A percentile compares a stretch with the other conserved stretches of the same genome.
Conservation (phyloP, 805 yeast genomes). For the Kodamaea restingae region DNA sequence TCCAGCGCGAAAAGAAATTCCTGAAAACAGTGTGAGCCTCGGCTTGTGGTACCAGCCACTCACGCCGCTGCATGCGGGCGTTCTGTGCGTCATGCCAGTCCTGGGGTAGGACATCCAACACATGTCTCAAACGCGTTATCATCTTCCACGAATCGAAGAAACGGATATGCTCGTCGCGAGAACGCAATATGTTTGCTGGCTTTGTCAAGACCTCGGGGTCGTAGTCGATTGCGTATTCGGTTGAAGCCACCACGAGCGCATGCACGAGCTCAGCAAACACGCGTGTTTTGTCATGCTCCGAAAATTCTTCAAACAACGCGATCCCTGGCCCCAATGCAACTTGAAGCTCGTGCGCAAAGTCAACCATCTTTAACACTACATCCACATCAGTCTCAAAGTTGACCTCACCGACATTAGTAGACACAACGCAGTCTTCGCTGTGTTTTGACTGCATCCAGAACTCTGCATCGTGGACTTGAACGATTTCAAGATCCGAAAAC, state of each 20-base stretch:
- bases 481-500: too few relatives aligned
- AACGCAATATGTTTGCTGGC: slow-evolving; percentile 76
- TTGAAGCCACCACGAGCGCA: slow-evolving; percentile 36
- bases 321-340: slow-evolving; percentile 15
- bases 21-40: slow-evolving; percentile 53
- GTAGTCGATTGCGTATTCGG: slow-evolving; percentile 50
- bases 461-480: slow-evolving; percentile 30
- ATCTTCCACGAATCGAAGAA: slow-evolving; percentile 86
- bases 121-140: slow-evolving; percentile 72
- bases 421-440: slow-evolving; percentile 15
- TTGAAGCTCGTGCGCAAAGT: slow-evolving; percentile 13
- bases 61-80: slow-evolving; percentile 21
- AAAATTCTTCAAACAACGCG: slow-evolving; percentile 14
- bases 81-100: slow-evolving; percentile 43
- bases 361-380: slow-evolving; percentile 21
- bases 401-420: slow-evolving; percentile 18
- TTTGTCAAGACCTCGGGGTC: slow-evolving; percentile 90
- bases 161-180: slow-evolving; percentile 70
- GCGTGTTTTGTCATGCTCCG: slow-evolving; percentile 8
- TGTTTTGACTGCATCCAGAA: slow-evolving; percentile 32
- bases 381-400: slow-evolving; percentile 18
- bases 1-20: slow-evolving; percentile 68
- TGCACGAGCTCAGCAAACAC: slow-evolving; percentile 39
- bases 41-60: slow-evolving; percentile 23
- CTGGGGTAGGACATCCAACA: slow-evolving; percentile 54